phyloP scores from a whole-genome alignment of 2,329 filamentous ascomycete genomes.

The Didymella keratinophila region DNA sequence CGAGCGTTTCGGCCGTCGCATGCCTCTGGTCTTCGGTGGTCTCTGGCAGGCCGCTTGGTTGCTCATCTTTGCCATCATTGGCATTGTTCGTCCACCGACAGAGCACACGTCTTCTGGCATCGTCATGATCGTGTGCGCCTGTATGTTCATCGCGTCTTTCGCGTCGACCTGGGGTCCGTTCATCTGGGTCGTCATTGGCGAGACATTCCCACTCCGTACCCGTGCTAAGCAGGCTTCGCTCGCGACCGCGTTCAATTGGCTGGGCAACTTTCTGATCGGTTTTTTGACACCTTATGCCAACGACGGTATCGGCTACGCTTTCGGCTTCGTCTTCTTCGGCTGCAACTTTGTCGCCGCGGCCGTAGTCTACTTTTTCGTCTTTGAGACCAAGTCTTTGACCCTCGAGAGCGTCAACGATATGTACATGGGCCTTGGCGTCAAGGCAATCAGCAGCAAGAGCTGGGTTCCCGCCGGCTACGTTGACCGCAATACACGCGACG shows the following conservation, averaged over 20 bases:
- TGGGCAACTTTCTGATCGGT: constrained; percentile 51
- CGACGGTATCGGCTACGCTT: constrained; percentile 43
- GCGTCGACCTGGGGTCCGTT: constrained; percentile 71
- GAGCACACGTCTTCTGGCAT: constrained; percentile 61
- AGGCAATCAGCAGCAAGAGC: constrained; percentile 42
- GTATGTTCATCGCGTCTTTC: constrained; percentile 77
- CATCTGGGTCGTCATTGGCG: constrained; percentile 56
- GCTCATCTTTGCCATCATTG: constrained; percentile 62
- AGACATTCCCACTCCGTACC: constrained; percentile 44
- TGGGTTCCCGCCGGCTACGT: constrained; percentile 47
- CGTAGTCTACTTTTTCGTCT: constrained; percentile 47
- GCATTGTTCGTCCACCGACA: constrained; percentile 52
- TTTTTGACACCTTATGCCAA: constrained; percentile 49
- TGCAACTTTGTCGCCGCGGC: constrained; percentile 43
- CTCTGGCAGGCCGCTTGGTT: constrained; percentile 73
- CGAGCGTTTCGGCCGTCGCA: constrained; percentile 72
- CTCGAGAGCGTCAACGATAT: constrained; percentile 49
- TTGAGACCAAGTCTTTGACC: constrained; percentile 45
- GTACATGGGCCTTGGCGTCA: constrained; percentile 42
- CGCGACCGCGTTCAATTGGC: constrained; percentile 46
- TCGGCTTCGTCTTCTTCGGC: constrained; percentile 49
- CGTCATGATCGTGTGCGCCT: constrained; percentile 75
- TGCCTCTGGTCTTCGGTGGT: constrained; percentile 70
- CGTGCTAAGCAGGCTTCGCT: constrained; percentile 47
- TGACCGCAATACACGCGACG: constrained; percentile 40